Conservation (phyloP, 148 eudicot genomes). For the Arctostaphylos glauca region DNA sequence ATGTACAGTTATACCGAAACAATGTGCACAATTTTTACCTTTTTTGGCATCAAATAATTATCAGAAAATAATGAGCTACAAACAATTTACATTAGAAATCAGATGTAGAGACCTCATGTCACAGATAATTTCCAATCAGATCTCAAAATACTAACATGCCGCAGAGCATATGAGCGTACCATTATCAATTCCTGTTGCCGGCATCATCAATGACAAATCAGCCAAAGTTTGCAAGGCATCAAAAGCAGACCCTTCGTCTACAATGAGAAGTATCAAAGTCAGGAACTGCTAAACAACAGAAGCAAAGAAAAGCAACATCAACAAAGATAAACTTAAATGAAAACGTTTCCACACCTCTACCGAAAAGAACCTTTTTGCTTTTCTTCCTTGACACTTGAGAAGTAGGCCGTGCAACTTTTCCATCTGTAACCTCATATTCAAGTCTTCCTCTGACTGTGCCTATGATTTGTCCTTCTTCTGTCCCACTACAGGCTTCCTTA, state of each 20-base stretch:
- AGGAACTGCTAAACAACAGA: not conserved
- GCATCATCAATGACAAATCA: conserved; percentile 91
- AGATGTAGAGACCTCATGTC: not conserved
- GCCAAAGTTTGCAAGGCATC: conserved; percentile 95
- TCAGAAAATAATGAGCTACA: not conserved
- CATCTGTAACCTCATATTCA: conserved; percentile 44
- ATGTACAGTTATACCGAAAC: not conserved
- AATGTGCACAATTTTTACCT: not conserved
- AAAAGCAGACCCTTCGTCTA: conserved; percentile 82
- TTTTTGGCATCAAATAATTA: not conserved
- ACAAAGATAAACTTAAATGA: conserved; percentile 1
- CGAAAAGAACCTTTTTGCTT: conserved; percentile 79
- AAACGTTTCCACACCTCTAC: conserved; percentile 51
- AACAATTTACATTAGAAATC: not conserved
- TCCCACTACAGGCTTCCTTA: conserved; percentile 93
- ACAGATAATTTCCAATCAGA: not conserved
- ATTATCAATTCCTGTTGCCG: conserved; percentile 52
- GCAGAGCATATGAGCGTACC: conserved; percentile 35
- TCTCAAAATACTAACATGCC: not conserved
- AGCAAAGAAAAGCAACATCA: not conserved
- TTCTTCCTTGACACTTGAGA: conserved; percentile 68
- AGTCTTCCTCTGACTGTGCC: conserved; percentile 43
- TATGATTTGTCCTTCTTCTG: conserved; percentile 77
- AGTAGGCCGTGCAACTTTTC: conserved; percentile 37
- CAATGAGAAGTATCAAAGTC: conserved; percentile 17